Evolutionary conservation across 75 land plant species (phyloP).

Genomic region (Cryptomeria japonica): DNA sequence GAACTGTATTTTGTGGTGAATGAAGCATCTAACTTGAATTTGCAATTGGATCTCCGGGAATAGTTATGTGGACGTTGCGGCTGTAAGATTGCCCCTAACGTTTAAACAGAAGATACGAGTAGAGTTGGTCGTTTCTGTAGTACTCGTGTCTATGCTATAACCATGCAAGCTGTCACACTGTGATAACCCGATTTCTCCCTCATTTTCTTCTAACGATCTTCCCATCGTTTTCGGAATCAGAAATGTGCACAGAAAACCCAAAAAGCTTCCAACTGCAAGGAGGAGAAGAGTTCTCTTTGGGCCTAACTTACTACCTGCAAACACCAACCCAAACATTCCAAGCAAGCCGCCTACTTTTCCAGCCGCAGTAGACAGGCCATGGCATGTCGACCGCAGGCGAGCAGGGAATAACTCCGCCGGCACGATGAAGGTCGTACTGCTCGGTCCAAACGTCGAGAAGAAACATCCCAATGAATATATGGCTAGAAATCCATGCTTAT

Average conservation of each 20-base stretch:
- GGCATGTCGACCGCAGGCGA: conserved; percentile 34
- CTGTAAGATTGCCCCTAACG: too few relatives aligned
- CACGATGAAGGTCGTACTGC: conserved; percentile 33
- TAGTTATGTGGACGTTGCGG: too few relatives aligned
- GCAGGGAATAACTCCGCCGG: conserved; percentile 48
- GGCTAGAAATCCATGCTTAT: background rate
- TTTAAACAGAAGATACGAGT: too few relatives aligned
- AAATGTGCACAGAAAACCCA: conserved; percentile 39
- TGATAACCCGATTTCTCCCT: background rate
- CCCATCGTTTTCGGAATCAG: conserved; percentile 40
- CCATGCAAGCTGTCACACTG: background rate
- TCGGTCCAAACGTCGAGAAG: conserved; percentile 29
- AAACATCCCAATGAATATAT: conserved; percentile 8
- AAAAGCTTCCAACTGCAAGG: conserved; percentile 31
- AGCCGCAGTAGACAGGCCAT: conserved; percentile 33
- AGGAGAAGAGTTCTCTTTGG: conserved; percentile 35
- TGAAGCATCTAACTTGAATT: too few relatives aligned
- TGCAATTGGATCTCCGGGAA: too few relatives aligned
- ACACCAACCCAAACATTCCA: conserved; percentile 38
- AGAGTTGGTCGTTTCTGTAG: too few relatives aligned
- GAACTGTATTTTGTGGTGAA: too few relatives aligned
- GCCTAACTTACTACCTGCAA: conserved; percentile 53
- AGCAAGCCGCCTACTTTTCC: conserved; percentile 31
- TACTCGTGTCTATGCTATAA: too few relatives aligned
- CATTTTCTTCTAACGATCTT: conserved; percentile 60